Evolutionary conservation across 2,329 filamentous ascomycete genomes (phyloP).

Genomic region (Sporothrix globosa): DNA sequence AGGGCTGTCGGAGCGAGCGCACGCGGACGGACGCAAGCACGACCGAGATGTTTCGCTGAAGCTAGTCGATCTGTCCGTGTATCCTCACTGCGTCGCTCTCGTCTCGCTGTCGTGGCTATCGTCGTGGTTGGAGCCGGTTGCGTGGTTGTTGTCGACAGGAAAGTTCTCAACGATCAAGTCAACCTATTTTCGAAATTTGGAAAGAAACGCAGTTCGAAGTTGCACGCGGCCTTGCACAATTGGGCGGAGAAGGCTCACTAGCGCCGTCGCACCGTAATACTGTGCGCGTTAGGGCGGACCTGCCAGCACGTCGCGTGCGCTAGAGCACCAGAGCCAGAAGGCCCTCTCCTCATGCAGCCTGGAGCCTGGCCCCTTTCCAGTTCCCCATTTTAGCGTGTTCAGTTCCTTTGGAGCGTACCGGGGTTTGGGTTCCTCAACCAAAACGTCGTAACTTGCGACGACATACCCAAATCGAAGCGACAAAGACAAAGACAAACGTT

Average conservation of each 20-base stretch:
- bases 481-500: background rate
- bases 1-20: slow-evolving; percentile 8
- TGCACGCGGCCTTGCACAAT: background rate
- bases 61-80: background rate
- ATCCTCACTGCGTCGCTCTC: background rate
- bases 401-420: background rate
- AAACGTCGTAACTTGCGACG: slow-evolving; percentile 4
- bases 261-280: slow-evolving; percentile 6
- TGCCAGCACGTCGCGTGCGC: slow-evolving; percentile 24
- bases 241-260: slow-evolving; percentile 4
- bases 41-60: background rate
- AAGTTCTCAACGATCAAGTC: background rate
- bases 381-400: slow-evolving; percentile 11
- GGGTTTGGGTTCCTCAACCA: background rate
- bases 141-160: background rate
- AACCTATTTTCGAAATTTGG: slow-evolving; percentile 5
- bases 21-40: slow-evolving; percentile 20
- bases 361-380: slow-evolving; percentile 23
- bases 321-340: background rate
- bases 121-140: background rate
- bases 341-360: slow-evolving; percentile 23
- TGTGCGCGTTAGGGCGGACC: background rate
- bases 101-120: background rate
- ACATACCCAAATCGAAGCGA: slow-evolving; percentile 1
- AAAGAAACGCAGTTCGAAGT: background rate